phyloP scores from a whole-genome alignment of 2,329 filamentous ascomycete genomes.

The Chaetomium sp. region DNA sequence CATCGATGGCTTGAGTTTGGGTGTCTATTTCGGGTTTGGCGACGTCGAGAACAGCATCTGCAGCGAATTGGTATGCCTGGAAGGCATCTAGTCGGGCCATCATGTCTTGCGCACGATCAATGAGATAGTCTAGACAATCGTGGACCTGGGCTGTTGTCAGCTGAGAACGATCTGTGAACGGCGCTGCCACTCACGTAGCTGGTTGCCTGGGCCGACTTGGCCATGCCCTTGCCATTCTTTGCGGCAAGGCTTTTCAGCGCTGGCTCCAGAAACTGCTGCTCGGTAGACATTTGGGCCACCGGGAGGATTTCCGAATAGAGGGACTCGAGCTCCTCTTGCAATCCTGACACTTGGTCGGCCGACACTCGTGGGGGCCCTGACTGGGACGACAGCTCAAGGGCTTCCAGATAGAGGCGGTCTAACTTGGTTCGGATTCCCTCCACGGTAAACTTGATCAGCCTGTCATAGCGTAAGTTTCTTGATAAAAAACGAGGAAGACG shows the following conservation, averaged over 20 bases:
- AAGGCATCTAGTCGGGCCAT: slow-evolving; percentile 47
- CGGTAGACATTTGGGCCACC: slow-evolving; percentile 70
- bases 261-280: slow-evolving; percentile 67
- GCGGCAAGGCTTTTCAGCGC: slow-evolving; percentile 52
- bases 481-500: background rate
- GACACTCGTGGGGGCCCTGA: slow-evolving; percentile 33
- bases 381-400: slow-evolving; percentile 40
- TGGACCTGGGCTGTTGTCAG: slow-evolving; percentile 50
- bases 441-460: slow-evolving; percentile 59
- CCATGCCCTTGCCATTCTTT: slow-evolving; percentile 48
- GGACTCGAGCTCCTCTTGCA: slow-evolving; percentile 68
- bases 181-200: slow-evolving; percentile 50
- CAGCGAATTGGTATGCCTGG: slow-evolving; percentile 50
- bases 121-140: slow-evolving; percentile 54
- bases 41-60: slow-evolving; percentile 44
- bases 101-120: slow-evolving; percentile 50
- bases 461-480: slow-evolving; percentile 35
- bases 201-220: slow-evolving; percentile 50
- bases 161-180: slow-evolving; percentile 10
- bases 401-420: slow-evolving; percentile 58
- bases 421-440: slow-evolving; percentile 57
- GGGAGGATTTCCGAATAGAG: slow-evolving; percentile 69
- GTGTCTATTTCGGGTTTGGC: slow-evolving; percentile 49
- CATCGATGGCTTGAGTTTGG: slow-evolving; percentile 27
- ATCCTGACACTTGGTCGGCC: slow-evolving; percentile 49